Percentiles rank a stretch among this genome's conserved stretches.
Evolutionary conservation across 345 rosid species (phyloP).

Genomic region (Sonneratia alba): DNA sequence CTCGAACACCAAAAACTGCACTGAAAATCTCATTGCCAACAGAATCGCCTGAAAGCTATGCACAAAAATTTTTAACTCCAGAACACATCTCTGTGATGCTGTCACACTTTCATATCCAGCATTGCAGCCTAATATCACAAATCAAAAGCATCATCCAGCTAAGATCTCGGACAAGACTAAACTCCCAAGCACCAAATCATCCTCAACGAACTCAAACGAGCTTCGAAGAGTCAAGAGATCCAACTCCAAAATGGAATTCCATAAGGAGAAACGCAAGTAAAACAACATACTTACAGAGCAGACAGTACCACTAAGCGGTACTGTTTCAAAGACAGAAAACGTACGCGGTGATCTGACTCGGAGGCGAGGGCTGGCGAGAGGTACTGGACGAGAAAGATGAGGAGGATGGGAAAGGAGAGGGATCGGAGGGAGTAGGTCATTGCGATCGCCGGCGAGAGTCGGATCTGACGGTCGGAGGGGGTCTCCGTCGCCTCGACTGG

Average conservation of each 20-base stretch:
- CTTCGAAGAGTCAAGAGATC: not conserved
- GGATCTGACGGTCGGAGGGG: slow-evolving; percentile 31
- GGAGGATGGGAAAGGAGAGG: slow-evolving; percentile 17
- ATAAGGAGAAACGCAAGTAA: not conserved
- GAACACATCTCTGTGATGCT: not conserved
- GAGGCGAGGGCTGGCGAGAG: slow-evolving; percentile 47
- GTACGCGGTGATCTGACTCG: slow-evolving; percentile 95
- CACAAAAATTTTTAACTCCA: not conserved
- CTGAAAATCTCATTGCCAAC: not conserved
- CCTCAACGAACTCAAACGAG: not conserved
- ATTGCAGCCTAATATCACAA: not conserved
- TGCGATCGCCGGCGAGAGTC: slow-evolving; percentile 33
- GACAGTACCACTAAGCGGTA: slow-evolving; percentile 25
- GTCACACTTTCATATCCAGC: not conserved
- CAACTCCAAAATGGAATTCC: not conserved
- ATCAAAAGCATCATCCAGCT: not conserved
- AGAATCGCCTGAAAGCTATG: not conserved
- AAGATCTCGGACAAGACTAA: not conserved
- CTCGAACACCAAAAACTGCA: not conserved
- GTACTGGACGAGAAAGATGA: slow-evolving; percentile 16
- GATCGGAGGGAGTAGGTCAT: slow-evolving; percentile 45
- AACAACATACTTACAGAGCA: no score
- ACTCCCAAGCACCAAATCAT: not conserved
- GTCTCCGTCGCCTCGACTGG: not conserved
- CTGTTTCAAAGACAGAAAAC: not conserved